Evolutionary conservation across 805 yeast species (phyloP), one percentile per base, ranked within the genome.

Genomic region (Candida maltosa): DNA sequence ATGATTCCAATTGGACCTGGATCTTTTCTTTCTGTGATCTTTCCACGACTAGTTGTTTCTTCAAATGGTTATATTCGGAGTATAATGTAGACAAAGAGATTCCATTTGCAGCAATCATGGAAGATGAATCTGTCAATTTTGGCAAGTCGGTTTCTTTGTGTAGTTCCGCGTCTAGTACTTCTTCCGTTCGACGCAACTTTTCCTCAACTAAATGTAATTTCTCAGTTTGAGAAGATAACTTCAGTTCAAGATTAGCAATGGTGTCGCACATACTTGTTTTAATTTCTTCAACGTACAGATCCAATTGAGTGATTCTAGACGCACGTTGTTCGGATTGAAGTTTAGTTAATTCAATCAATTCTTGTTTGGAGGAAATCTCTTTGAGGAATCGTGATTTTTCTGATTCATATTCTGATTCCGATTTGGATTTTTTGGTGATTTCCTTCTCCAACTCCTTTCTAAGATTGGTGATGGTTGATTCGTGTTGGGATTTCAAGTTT

Each of bases 21-120:
- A 91, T 67, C 36, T 75, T 72, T 38, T 77, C 79, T 46, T 85
- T 87, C 34, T 83, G 82, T 12, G 80, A 70, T 47, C 79, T 76
- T 56, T 87, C 95, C 35, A 76, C 72, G 3, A 76, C 69, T 32
- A 86, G 62, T 45, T 83, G 84, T 45, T 74, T 83, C 54, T 78
- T 80, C 38, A 86, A 57, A 36, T 75, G 65, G 41, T 76, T 73
- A 48, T 75, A 77, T 47, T 84, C 91, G 1, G 83, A 56, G 45
- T 80, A 77, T 20, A 83, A 61, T 29, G 83, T 75, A 3, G 85
- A 79, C 26, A 85, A 61, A 0, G 89, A 78, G 5, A 83, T 71
- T 6, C 81, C 80, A 30, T 47, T 48, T 4, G 57, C 42, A 16
- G 79, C 69, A 24, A 74, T 71, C 10, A 59, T 27, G 31, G 75